These are phyloP conservation scores for Colletotrichum sojae DNA, from an alignment of 2,329 filamentous ascomycete genomes.

Conservation along the genomic window DNA sequence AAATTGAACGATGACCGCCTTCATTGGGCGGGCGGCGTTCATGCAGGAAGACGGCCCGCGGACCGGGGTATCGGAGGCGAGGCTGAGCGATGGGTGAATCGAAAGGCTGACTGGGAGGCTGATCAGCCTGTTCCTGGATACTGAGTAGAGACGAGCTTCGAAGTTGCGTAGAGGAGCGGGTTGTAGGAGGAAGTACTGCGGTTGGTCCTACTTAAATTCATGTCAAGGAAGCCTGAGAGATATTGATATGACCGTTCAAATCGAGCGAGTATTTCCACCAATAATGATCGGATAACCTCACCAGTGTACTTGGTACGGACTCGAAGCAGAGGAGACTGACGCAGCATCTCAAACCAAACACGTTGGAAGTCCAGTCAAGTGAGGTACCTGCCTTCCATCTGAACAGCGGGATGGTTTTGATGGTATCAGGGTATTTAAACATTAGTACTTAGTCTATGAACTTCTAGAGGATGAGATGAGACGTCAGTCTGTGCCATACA, in stretches of 20 bases:
- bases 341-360: too few relatives aligned
- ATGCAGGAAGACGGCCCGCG: slow-evolving; percentile 13
- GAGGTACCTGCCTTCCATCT: too few relatives aligned
- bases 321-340: too few relatives aligned
- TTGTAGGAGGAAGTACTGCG: too few relatives aligned
- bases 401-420: neutral
- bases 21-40: slow-evolving; percentile 8
- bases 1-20: neutral
- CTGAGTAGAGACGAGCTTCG: neutral
- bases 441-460: slow-evolving; percentile 11
- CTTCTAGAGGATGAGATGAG: neutral
- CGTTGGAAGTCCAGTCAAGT: too few relatives aligned
- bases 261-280: too few relatives aligned
- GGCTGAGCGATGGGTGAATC: neutral
- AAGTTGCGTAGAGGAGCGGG: too few relatives aligned
- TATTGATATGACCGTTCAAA: too few relatives aligned
- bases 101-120: neutral
- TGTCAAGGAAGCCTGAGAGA: too few relatives aligned
- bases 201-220: too few relatives aligned
- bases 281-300: too few relatives aligned
- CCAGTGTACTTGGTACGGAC: too few relatives aligned
- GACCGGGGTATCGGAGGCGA: neutral
- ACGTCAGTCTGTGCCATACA: neutral
- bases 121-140: neutral
- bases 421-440: slow-evolving; percentile 1